phyloP scores from a whole-genome alignment of 2,329 filamentous ascomycete species.

The Berkeleyomyces rouxiae region DNA sequence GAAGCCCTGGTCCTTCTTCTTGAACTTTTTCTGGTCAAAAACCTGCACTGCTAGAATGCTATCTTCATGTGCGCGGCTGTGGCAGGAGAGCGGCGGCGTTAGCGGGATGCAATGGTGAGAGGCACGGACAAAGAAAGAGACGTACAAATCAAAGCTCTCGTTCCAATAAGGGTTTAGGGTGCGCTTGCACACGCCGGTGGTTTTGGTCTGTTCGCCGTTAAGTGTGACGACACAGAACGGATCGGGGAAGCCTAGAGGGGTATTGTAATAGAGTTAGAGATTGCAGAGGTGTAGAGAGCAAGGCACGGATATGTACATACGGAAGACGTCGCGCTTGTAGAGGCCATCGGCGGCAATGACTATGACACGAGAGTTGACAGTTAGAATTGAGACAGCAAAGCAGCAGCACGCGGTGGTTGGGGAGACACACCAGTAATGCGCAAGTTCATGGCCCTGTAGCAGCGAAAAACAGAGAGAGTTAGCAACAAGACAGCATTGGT shows the following conservation, averaged over 20 bases:
- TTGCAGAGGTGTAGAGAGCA: not conserved
- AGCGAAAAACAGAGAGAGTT: not conserved
- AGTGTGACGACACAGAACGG: slow-evolving; percentile 95
- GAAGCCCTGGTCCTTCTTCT: slow-evolving; percentile 99
- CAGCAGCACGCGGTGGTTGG: slow-evolving; percentile 8
- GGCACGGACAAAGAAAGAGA: slow-evolving; percentile 12
- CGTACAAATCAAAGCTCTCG: slow-evolving; percentile 95
- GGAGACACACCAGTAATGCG: slow-evolving; percentile 68
- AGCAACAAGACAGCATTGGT: slow-evolving; percentile 7
- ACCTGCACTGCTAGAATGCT: slow-evolving; percentile 96
- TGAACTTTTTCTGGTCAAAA: slow-evolving; percentile 99
- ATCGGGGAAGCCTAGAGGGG: slow-evolving; percentile 67
- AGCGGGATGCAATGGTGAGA: not conserved
- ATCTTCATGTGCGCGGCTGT: slow-evolving; percentile 77
- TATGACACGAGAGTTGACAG: slow-evolving; percentile 26
- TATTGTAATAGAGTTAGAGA: not conserved
- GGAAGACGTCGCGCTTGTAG: slow-evolving; percentile 98
- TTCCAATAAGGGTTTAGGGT: slow-evolving; percentile 99
- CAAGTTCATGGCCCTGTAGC: slow-evolving; percentile 60
- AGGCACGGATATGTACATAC: slow-evolving; percentile 40
- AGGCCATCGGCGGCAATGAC: slow-evolving; percentile 97
- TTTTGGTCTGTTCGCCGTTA: slow-evolving; percentile 94
- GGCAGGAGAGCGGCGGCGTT: slow-evolving; percentile 2
- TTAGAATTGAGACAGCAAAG: not conserved
- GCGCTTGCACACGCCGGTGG: slow-evolving; percentile 92